Evolutionary conservation across 345 rosid species (phyloP).

Genomic region (Arabis alpina): DNA sequence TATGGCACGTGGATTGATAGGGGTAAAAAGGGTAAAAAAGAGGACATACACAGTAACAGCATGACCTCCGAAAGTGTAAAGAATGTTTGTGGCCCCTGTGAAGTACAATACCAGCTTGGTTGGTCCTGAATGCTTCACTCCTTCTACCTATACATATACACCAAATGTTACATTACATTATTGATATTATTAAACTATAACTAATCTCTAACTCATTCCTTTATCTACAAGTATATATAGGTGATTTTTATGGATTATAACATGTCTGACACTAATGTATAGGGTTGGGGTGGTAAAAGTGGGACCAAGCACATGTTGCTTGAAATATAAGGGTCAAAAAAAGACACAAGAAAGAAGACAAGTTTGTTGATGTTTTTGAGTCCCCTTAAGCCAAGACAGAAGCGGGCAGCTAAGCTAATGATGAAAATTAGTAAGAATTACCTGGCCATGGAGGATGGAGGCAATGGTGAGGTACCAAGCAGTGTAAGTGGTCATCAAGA

Average conservation of each 20-base stretch:
- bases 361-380: conserved; percentile 40
- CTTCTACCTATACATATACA: conserved; percentile 60
- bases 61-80: conserved; percentile 98
- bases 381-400: conserved; percentile 24
- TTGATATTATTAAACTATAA: background rate
- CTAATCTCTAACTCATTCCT: background rate
- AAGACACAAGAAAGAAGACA: conserved; percentile 41
- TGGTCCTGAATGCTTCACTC: conserved; percentile 94
- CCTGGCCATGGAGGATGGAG: conserved; percentile 96
- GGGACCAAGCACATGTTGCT: conserved; percentile 41
- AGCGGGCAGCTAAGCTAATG: conserved; percentile 31
- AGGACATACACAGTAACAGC: conserved; percentile 94
- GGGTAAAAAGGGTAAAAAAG: conserved; percentile 39
- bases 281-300: conserved; percentile 20
- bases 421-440: conserved; percentile 19
- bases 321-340: conserved; percentile 30
- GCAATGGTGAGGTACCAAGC: conserved; percentile 98
- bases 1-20: background rate
- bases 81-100: conserved; percentile 99
- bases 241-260: background rate
- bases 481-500: conserved; percentile 96
- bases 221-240: conserved; percentile 14
- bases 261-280: conserved; percentile 38
- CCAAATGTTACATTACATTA: too few species aligned
- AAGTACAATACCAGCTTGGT: conserved; percentile 82